Conservation (phyloP, 768 basidiomycete species). For the Tulasnella sp. region DNA sequence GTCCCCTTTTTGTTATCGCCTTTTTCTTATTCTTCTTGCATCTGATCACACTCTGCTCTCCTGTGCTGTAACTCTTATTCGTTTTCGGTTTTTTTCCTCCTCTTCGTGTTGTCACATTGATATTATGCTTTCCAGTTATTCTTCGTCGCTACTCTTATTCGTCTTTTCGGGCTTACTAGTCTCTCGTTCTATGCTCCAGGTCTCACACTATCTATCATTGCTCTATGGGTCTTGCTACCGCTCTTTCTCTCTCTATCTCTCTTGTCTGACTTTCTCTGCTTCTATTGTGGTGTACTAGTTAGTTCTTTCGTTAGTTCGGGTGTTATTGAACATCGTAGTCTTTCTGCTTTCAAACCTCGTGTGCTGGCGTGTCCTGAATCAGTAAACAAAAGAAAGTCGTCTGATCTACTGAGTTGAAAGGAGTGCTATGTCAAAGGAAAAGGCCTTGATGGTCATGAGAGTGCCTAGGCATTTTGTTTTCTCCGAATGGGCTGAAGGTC, state of each 20-base stretch:
- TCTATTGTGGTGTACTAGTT: background rate
- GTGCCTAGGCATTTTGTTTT: background rate
- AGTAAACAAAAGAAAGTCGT: background rate
- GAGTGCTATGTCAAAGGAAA: background rate
- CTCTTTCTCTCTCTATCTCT: background rate
- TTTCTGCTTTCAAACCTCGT: background rate
- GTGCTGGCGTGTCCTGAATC: background rate
- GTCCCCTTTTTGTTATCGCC: background rate
- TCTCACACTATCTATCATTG: background rate
- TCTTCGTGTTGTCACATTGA: slow-evolving; percentile 4
- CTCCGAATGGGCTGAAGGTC: background rate
- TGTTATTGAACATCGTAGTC: background rate
- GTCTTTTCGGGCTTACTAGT: background rate
- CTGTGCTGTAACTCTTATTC: background rate
- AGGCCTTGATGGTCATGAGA: background rate
- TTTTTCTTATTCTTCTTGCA: background rate
- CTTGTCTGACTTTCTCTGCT: background rate
- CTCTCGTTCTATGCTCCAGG: background rate
- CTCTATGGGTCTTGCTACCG: background rate
- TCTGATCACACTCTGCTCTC: background rate
- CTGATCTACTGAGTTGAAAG: background rate
- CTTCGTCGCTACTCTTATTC: background rate
- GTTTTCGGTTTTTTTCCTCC: background rate
- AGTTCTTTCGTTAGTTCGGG: background rate
- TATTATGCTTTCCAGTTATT: background rate